phyloP scores from a whole-genome alignment of 805 yeast genomes.

The Blastobotrys chiropterorum region DNA sequence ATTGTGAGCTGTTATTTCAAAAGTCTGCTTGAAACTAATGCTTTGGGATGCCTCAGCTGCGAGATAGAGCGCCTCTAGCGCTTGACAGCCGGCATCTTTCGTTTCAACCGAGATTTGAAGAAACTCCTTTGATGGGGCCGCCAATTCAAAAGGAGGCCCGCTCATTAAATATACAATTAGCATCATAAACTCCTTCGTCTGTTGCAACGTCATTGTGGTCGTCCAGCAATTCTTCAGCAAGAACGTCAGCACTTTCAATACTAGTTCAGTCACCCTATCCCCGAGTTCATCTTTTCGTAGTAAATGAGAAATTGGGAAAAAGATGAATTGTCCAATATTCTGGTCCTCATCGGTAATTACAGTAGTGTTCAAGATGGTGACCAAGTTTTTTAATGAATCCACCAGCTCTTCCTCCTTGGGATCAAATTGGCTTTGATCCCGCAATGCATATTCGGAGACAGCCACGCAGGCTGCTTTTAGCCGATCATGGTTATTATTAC shows the following conservation, averaged over 20 bases:
- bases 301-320: conserved; percentile 52
- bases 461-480: conserved; percentile 9
- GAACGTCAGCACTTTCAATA: conserved; percentile 39
- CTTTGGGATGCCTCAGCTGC: conserved; percentile 13
- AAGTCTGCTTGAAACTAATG: neutral
- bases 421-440: neutral
- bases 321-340: conserved; percentile 52
- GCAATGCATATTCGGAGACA: conserved; percentile 7
- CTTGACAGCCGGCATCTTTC: conserved; percentile 24
- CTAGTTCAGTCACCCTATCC: conserved; percentile 40
- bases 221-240: conserved; percentile 46
- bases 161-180: conserved; percentile 19
- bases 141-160: conserved; percentile 6
- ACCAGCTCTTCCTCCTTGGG: conserved; percentile 12
- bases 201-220: conserved; percentile 12
- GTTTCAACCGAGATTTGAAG: conserved; percentile 17
- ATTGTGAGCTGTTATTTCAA: conserved; percentile 22
- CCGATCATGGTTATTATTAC: neutral
- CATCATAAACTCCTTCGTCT: conserved; percentile 22
- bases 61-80: conserved; percentile 18
- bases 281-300: conserved; percentile 42
- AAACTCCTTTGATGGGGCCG: conserved; percentile 11
- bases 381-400: conserved; percentile 15
- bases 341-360: conserved; percentile 9
- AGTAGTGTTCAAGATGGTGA: conserved; percentile 9